Evolutionary conservation across 306 rosid species (phyloP).

Genomic region (Lotus japonicus): DNA sequence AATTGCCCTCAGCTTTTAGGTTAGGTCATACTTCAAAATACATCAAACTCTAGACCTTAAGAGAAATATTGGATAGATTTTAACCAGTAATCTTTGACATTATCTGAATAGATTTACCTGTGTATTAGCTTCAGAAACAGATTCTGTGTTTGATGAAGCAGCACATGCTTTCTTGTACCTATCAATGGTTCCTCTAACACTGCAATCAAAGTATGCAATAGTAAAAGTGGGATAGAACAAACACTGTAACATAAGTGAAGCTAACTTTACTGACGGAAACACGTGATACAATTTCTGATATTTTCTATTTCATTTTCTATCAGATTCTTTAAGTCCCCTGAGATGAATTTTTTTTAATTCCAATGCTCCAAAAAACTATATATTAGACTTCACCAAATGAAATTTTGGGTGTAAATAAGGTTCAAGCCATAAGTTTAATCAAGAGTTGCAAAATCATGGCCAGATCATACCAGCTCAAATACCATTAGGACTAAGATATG

Average conservation of each 20-base stretch:
- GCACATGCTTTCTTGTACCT: constrained; percentile 86
- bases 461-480: no score
- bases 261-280: background rate
- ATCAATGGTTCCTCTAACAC: constrained; percentile 84
- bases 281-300: background rate
- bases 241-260: background rate
- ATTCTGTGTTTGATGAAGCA: constrained; percentile 58
- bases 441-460: no score
- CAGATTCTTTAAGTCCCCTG: background rate
- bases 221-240: background rate
- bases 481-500: no score
- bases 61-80: no score
- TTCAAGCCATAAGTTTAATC: no score
- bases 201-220: constrained; percentile 24
- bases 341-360: background rate
- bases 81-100: background rate
- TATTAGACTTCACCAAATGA: no score
- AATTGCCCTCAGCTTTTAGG: no score
- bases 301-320: background rate
- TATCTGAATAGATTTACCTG: constrained; percentile 40
- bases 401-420: no score
- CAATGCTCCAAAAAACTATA: background rate
- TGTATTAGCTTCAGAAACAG: constrained; percentile 70
- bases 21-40: no score
- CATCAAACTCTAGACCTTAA: no score